phyloP scores from a whole-genome alignment of 2,329 filamentous ascomycete genomes.

The Uncinocarpus reesii region DNA sequence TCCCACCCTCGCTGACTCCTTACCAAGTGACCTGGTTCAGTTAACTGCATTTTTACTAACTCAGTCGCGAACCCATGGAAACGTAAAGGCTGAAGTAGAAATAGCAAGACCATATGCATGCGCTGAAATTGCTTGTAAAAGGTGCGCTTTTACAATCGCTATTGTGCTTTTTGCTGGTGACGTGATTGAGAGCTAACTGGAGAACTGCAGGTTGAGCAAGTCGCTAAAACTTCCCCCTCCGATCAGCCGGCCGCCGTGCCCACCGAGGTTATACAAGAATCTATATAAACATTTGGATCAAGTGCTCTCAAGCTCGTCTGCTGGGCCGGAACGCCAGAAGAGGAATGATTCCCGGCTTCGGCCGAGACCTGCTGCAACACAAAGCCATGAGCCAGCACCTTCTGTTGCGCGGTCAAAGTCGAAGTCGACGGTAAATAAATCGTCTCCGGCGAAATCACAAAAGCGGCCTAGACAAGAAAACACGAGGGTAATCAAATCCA shows the following conservation, averaged over 20 bases:
- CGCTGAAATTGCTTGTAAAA: conserved; percentile 79
- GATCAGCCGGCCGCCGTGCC: conserved; percentile 64
- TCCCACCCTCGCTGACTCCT: conserved; percentile 57
- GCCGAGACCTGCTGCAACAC: conserved; percentile 14
- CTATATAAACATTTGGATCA: conserved; percentile 71
- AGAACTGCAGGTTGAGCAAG: conserved; percentile 55
- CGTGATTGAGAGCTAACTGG: neutral
- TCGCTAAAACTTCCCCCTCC: conserved; percentile 66
- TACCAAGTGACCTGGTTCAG: conserved; percentile 60
- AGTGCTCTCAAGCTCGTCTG: conserved; percentile 43
- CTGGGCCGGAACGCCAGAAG: conserved; percentile 27
- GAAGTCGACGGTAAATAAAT: neutral
- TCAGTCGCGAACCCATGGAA: conserved; percentile 68
- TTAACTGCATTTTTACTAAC: conserved; percentile 64
- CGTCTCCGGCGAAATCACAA: neutral
- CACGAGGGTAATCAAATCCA: conserved; percentile 21
- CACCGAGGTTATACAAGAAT: conserved; percentile 71
- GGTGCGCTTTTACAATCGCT: conserved; percentile 42
- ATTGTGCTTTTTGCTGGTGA: neutral
- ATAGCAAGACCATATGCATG: conserved; percentile 76
- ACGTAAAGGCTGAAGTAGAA: conserved; percentile 75
- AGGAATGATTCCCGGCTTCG: conserved; percentile 17
- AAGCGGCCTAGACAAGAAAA: neutral
- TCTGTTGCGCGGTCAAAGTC: conserved; percentile 9
- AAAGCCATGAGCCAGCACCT: conserved; percentile 13